phyloP scores from a whole-genome alignment of 768 basidiomycete genomes.

The Nevesoporus exiguus region DNA sequence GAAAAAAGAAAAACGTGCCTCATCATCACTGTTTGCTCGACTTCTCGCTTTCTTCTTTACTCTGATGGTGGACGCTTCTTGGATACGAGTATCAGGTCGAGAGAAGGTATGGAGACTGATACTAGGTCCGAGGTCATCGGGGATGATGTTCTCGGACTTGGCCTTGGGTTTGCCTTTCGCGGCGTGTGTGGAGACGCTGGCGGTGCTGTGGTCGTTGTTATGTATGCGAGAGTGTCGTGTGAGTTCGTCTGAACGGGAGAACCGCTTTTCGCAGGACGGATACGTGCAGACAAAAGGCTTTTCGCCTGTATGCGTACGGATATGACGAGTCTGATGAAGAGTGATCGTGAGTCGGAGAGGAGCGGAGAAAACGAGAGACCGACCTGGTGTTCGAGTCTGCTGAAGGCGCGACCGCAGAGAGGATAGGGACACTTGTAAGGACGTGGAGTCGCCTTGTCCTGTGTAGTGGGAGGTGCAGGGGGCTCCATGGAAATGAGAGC shows the following conservation, averaged over 20 bases:
- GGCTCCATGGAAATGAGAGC: conserved; percentile 24
- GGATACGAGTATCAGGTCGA: conserved; percentile 16
- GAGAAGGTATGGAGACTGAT: conserved; percentile 27
- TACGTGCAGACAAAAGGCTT: conserved; percentile 93
- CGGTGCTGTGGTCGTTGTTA: conserved; percentile 50
- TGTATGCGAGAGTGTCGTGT: conserved; percentile 96
- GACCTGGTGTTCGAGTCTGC: conserved; percentile 94
- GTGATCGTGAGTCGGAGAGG: conserved; percentile 19
- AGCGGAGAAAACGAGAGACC: conserved; percentile 20
- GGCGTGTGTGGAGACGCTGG: conserved; percentile 18
- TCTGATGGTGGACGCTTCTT: conserved; percentile 33
- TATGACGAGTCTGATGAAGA: conserved; percentile 80
- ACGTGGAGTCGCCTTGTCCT: conserved; percentile 48
- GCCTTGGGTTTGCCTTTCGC: conserved; percentile 29
- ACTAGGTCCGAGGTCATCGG: conserved; percentile 26
- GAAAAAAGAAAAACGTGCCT: conserved; percentile 48
- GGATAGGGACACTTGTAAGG: conserved; percentile 97
- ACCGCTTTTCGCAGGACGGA: conserved; percentile 95
- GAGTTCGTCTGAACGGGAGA: conserved; percentile 97
- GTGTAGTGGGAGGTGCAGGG: conserved; percentile 5
- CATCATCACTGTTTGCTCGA: conserved; percentile 77
- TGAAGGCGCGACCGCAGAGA: conserved; percentile 93
- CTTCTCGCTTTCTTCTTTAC: conserved; percentile 78
- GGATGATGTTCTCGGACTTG: conserved; percentile 23
- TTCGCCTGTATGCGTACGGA: conserved; percentile 97